Percentiles rank a stretch among this genome's conserved stretches.
Evolutionary conservation across 1,284 basidiomycete species (phyloP).

Genomic region (Cryptococcus sp.): DNA sequence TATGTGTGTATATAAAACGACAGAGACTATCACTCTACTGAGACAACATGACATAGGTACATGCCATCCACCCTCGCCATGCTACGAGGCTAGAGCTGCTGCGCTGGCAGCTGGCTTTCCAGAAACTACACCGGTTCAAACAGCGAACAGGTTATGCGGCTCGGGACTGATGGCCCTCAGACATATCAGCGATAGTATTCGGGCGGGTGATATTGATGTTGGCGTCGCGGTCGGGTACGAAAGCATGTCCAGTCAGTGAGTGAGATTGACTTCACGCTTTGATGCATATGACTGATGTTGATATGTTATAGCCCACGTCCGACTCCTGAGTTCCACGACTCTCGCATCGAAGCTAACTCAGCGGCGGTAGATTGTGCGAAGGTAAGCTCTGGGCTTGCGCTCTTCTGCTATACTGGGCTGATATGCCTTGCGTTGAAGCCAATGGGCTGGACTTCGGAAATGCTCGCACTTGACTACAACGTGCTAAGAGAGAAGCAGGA

Average conservation of each 20-base stretch:
- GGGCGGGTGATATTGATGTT: neutral
- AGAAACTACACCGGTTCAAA: neutral
- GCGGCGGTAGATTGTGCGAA: neutral
- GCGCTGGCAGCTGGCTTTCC: neutral
- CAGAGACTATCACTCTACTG: neutral
- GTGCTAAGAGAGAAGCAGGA: neutral
- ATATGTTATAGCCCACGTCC: neutral
- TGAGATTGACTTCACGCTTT: neutral
- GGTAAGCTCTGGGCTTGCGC: neutral
- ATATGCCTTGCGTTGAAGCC: neutral
- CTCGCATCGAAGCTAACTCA: neutral
- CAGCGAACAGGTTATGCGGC: neutral
- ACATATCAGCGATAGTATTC: neutral
- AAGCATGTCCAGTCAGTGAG: constrained; percentile 1
- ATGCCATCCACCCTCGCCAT: constrained; percentile 1
- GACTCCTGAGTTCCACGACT: neutral
- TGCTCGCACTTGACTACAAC: neutral
- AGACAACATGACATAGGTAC: neutral
- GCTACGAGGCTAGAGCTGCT: neutral
- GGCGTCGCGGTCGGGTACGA: neutral
- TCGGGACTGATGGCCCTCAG: neutral
- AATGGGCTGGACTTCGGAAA: constrained; percentile 1
- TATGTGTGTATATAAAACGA: neutral
- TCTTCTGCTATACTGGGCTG: neutral
- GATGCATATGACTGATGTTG: neutral